phyloP scores from a whole-genome alignment of 352 stramenopile species.

The Pythium biforme region DNA sequence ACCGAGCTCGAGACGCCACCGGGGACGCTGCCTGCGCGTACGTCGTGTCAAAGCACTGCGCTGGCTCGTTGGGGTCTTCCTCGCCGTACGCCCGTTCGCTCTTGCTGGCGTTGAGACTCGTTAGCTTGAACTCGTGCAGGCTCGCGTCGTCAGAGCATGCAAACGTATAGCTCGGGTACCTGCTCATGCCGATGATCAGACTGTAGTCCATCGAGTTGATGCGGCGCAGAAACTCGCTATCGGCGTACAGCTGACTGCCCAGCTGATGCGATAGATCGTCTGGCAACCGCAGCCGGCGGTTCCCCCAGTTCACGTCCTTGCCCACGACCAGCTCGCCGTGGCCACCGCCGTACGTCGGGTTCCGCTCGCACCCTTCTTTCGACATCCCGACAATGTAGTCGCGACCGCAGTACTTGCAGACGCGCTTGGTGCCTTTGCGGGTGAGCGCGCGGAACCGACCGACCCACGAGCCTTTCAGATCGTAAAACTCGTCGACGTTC shows the following conservation, averaged over 20 bases:
- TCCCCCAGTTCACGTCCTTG: constrained; percentile 89
- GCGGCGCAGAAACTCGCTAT: constrained; percentile 91
- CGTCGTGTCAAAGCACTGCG: constrained; percentile 27
- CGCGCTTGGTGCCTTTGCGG: constrained; percentile 61
- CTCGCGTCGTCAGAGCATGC: constrained; percentile 23
- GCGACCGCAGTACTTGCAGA: constrained; percentile 87
- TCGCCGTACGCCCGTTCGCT: constrained; percentile 8
- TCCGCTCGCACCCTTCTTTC: constrained; percentile 68
- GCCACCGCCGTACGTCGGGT: constrained; percentile 55
- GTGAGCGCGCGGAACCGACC: constrained; percentile 67
- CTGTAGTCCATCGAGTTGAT: constrained; percentile 98
- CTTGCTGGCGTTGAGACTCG: constrained; percentile 13
- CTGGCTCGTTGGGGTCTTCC: constrained; percentile 33
- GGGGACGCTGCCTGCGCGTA: constrained; percentile 66
- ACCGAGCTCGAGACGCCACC: constrained; percentile 15
- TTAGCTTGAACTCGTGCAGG: constrained; percentile 11
- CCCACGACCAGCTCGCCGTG: constrained; percentile 79
- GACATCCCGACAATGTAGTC: constrained; percentile 88
- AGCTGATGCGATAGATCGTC: constrained; percentile 71
- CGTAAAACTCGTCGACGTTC: constrained; percentile 88
- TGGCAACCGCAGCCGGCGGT: constrained; percentile 67
- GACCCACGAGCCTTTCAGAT: constrained; percentile 91
- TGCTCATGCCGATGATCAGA: constrained; percentile 91
- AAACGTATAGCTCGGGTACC: constrained; percentile 29
- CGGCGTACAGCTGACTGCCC: constrained; percentile 82